Evolutionary conservation across 495 filamentous ascomycete genomes (phyloP).

Genomic region (Usnea hakonensis): DNA sequence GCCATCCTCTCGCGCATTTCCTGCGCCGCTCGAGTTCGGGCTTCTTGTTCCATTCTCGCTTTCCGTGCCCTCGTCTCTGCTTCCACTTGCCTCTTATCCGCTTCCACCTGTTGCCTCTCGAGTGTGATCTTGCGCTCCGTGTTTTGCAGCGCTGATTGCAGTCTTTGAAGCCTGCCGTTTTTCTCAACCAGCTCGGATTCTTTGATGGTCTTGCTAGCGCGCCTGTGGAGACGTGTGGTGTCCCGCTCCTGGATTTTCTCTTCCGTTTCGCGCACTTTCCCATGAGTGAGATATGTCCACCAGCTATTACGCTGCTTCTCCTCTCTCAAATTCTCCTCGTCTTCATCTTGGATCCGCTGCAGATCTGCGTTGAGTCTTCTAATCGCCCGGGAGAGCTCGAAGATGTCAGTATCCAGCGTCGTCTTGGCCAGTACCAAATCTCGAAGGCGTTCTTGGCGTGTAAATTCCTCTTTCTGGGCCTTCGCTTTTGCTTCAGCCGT

Average conservation of each 20-base stretch:
- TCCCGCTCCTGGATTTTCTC: slow-evolving; percentile 11
- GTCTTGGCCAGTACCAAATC: background rate
- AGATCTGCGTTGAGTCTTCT: background rate
- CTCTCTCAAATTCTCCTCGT: background rate
- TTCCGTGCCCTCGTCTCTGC: background rate
- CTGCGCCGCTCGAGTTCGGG: background rate
- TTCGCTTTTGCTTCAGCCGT: background rate
- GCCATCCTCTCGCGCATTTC: background rate
- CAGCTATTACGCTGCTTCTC: slow-evolving; percentile 11
- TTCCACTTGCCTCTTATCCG: background rate
- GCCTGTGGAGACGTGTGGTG: slow-evolving; percentile 10
- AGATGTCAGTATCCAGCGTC: background rate
- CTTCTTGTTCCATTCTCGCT: background rate
- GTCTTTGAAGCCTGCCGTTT: background rate
- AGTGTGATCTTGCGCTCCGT: slow-evolving; percentile 1
- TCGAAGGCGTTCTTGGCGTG: background rate
- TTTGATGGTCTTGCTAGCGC: slow-evolving; percentile 14
- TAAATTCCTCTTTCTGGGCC: background rate
- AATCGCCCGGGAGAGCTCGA: background rate
- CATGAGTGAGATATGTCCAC: slow-evolving; percentile 16
- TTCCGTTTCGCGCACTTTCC: slow-evolving; percentile 5
- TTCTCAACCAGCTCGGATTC: slow-evolving; percentile 6
- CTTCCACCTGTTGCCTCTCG: slow-evolving; percentile 9
- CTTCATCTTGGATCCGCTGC: slow-evolving; percentile 1
- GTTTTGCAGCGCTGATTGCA: background rate